Evolutionary conservation across 495 filamentous ascomycete genomes (phyloP).

Genomic region (Evernia prunastri): DNA sequence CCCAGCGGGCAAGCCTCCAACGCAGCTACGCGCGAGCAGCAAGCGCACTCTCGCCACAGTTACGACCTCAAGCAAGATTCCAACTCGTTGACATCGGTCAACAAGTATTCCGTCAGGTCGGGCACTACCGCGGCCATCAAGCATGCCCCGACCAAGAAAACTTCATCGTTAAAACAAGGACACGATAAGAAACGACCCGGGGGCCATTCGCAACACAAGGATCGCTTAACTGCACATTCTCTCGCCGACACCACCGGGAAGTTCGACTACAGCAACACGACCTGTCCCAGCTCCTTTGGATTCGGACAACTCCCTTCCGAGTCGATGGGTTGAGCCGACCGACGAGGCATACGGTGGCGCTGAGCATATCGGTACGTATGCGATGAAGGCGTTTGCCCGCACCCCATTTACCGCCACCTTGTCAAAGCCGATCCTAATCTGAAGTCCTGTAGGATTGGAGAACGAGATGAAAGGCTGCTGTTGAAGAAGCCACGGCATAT

Average conservation of each 20-base stretch:
- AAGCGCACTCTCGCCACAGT: neutral
- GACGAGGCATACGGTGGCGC: neutral
- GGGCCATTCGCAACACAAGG: neutral
- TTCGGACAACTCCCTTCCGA: slow-evolving; percentile 1
- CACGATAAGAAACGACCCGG: neutral
- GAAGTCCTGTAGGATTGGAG: neutral
- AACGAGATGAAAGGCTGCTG: neutral
- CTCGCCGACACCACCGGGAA: neutral
- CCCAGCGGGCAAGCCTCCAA: neutral
- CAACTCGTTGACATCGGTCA: neutral
- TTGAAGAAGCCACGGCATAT: neutral
- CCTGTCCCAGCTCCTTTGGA: slow-evolving; percentile 1
- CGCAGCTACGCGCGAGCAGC: neutral
- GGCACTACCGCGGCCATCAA: neutral
- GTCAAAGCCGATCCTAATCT: neutral
- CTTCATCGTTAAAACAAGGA: neutral
- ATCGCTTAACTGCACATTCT: neutral
- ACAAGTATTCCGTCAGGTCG: neutral
- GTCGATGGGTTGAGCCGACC: neutral
- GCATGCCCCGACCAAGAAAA: neutral
- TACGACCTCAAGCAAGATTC: neutral
- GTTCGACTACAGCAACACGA: neutral
- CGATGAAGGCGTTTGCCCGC: neutral
- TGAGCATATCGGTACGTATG: neutral
- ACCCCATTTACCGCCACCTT: neutral